phyloP scores from a whole-genome alignment of 176 grass and related monocot species.

The Avena atlantica region DNA sequence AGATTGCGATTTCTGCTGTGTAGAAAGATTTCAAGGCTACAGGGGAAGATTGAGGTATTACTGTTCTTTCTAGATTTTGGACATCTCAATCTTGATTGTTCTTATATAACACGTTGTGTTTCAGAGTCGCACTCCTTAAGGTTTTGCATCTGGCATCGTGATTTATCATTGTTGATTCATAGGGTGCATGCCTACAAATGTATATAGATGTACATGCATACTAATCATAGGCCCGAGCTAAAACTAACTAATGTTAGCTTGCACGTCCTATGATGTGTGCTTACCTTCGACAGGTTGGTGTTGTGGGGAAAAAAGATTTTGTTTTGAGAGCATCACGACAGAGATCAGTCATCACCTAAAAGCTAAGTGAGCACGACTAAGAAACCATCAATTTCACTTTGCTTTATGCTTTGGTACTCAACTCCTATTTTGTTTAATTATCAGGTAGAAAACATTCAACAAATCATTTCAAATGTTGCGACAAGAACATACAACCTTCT shows the following conservation, averaged over 20 bases:
- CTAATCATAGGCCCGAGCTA: no score
- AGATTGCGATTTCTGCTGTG: neutral
- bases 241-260: no score
- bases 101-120: no score
- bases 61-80: no score
- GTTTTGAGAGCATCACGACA: conserved; percentile 72
- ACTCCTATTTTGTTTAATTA: conserved; percentile 36
- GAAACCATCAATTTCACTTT: neutral
- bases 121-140: no score
- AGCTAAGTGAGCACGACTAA: conserved; percentile 81
- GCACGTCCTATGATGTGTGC: neutral
- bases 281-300: conserved; percentile 62
- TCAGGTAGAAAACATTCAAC: conserved; percentile 24
- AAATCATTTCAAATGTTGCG: no score
- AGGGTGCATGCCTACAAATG: no score
- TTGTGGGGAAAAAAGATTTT: conserved; percentile 67
- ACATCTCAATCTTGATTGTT: no score
- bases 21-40: conserved; percentile 92
- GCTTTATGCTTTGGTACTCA: conserved; percentile 8
- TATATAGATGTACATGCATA: no score
- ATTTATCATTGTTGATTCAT: no score
- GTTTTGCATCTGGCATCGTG: no score
- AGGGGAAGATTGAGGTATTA: conserved; percentile 63
- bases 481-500: conserved; percentile 1
- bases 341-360: conserved; percentile 87